Base-by-base conservation (phyloP, 345 rosid species). In the Sonneratia alba region DNA sequence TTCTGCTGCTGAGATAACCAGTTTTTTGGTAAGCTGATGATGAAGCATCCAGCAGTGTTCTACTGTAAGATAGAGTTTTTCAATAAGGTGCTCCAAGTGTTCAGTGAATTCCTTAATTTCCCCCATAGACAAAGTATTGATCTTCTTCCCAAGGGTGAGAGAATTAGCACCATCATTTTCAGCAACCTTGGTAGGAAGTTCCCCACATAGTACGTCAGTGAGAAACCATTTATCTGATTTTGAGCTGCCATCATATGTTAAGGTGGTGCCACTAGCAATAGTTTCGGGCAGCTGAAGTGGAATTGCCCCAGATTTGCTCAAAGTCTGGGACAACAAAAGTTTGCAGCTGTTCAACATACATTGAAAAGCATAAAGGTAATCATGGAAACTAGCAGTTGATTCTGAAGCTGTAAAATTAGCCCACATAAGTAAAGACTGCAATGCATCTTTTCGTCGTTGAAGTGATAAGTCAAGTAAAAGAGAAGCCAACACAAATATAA, bases 41-140 rank as follows among this genome's bases (percentile, higher is more conserved):
- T 87, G 92, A 78, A 86, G 81, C 77, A 73, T 84, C 92, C 92
- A 87, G 74, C 91, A 91, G 47, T 67, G 74, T 76, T 87, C 94
- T 68, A 86, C 70, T 27, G 83, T 78, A 75, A 85, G 81, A 78
- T 75, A 74, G 77, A 91, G 92, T 73, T 80, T 76, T 72, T 69
- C 72, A 57, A 86, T 72, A 32, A 91, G 79, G 67, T 27, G 48
- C 72, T 86, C 91, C 63, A 91, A 70, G 76, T 79, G 87, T 70
- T 76, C 83, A 51, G 77, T 64, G 66, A 91, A 86, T 64, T 76
- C 86, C 74, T 81, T 85, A 53, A 80, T 74, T 79, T 87, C 91
- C 66, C 80, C 87, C 38, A 73, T 71, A 68, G 82, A 81, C 69
- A 88, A 74, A 80, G 70, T 59, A 66, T 66, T 45, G 40, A 63